These are phyloP conservation scores for Cronartium quercuum DNA, from an alignment of 1,284 basidiomycete genomes.

Conservation along the genomic window DNA sequence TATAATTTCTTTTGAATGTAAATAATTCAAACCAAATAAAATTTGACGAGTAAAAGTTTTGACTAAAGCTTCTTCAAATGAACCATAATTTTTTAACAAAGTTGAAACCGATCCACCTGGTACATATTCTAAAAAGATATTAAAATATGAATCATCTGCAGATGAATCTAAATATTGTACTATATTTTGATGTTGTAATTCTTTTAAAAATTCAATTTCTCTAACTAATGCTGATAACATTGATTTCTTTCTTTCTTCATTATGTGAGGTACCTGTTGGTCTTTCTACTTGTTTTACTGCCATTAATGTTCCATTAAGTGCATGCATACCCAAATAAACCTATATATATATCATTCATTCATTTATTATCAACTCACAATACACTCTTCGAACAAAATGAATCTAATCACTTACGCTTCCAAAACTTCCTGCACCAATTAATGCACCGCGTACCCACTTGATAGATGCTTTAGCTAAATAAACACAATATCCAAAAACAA, in stretches of 20 bases:
- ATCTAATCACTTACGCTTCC: constrained; percentile 61
- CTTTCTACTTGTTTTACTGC: constrained; percentile 99
- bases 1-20: constrained; percentile 91
- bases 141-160: constrained; percentile 77
- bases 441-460: constrained; percentile 98
- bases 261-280: constrained; percentile 73
- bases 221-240: constrained; percentile 92
- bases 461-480: constrained; percentile 55
- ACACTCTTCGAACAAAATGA: constrained; percentile 25
- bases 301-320: constrained; percentile 86
- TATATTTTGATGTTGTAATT: constrained; percentile 74
- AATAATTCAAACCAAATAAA: constrained; percentile 78
- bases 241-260: constrained; percentile 85
- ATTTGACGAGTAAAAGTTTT: constrained; percentile 94
- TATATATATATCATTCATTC: constrained; percentile 33
- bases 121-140: constrained; percentile 98
- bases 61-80: constrained; percentile 90
- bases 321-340: constrained; percentile 85
- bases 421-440: constrained; percentile 94
- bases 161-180: constrained; percentile 61
- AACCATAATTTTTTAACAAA: constrained; percentile 84
- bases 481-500: constrained; percentile 39
- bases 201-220: constrained; percentile 92
- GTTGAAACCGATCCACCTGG: constrained; percentile 95
- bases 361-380: constrained; percentile 30